Base-by-base conservation (phyloP, 495 filamentous ascomycete genomes). In the Daldinia decipiens region DNA sequence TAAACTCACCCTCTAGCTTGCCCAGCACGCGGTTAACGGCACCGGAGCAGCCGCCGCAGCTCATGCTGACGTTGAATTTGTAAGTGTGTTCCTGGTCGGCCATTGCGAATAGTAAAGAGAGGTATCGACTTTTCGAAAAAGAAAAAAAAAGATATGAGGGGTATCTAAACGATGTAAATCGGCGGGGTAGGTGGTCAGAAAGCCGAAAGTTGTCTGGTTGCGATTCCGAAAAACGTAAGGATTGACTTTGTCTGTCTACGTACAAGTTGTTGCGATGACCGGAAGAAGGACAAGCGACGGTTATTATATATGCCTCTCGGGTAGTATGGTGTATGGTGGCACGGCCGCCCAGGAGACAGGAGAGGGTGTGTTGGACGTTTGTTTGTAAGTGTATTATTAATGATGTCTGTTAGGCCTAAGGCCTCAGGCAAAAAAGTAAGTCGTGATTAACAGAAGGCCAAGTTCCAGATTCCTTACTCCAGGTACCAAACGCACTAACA, bases 11-110 rank as follows among this genome's bases (percentile, higher is more conserved):
- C 11, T 98, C 91, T 0, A 97, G 86, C 81, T 90, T 97, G 80
- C 91, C 94, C n/a, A 99, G 86, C n/a, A 97, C 93, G n/a, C 93
- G 85, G 74, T 95, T 91, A 6, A 99, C 80, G 13, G 86, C 85
- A 62, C 84, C 83, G 0, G 88, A 90, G 82, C 87, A 90, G 74
- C 90, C 89, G 75, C 87, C 83, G 78, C 88, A 89, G 78, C 79
- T 81, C 85, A 90, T 90, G 78, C 76, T 82, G 74, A 93, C 85
- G 72, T 84, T 84, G 83, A 94, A 94, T 62, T 86, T 80, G 83
- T 89, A 90, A n/a, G 76, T 83, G 77, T 86, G 84, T 50, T 80
- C 71, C 27, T 62, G 67, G 67, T 82, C 82, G 54, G 83, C 69
- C 82, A 86, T 87, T 76, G 76, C 76, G 65, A 71, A 66, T 34